phyloP scores from a whole-genome alignment of 371 early-diverging fungal genomes.

The Rhizomucor pusillus region DNA sequence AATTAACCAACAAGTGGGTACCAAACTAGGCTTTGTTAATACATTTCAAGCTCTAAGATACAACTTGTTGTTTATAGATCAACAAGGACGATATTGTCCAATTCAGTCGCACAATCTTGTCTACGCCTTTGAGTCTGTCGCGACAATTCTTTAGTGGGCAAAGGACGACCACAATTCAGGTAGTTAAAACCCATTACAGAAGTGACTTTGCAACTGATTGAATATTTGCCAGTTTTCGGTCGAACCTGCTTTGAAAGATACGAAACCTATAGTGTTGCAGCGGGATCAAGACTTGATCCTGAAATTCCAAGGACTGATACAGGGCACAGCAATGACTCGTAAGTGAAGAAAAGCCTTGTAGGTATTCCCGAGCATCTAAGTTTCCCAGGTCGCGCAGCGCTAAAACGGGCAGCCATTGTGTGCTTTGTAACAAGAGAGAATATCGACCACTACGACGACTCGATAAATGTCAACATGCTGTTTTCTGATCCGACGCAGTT shows the following conservation, averaged over 20 bases:
- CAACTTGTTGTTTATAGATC: too few species aligned
- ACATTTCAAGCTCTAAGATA: too few species aligned
- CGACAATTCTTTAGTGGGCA: slow-evolving; percentile 16
- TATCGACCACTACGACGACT: slow-evolving; percentile 24
- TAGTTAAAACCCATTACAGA: background rate
- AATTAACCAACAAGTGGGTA: too few species aligned
- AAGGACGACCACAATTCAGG: slow-evolving; percentile 23
- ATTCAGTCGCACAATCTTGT: too few species aligned
- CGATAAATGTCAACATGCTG: slow-evolving; percentile 27
- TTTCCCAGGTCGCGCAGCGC: background rate
- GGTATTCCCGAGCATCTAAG: too few species aligned
- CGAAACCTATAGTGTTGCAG: slow-evolving; percentile 20
- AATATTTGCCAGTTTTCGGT: slow-evolving; percentile 16
- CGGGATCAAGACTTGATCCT: slow-evolving; percentile 27
- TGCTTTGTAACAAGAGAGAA: slow-evolving; percentile 32
- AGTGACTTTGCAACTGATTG: background rate
- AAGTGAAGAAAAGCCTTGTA: too few species aligned
- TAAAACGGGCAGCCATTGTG: slow-evolving; percentile 28
- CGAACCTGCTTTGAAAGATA: slow-evolving; percentile 29
- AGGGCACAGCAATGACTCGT: background rate
- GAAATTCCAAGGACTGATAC: slow-evolving; percentile 36
- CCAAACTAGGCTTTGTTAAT: too few species aligned
- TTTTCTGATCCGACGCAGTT: slow-evolving; percentile 29
- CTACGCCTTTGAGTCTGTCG: too few species aligned
- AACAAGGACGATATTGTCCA: too few species aligned